Evolutionary conservation across 164 flowering plant genomes (phyloP), one percentile per base, ranked within the genome.

Genomic region (Echeveria elegans): DNA sequence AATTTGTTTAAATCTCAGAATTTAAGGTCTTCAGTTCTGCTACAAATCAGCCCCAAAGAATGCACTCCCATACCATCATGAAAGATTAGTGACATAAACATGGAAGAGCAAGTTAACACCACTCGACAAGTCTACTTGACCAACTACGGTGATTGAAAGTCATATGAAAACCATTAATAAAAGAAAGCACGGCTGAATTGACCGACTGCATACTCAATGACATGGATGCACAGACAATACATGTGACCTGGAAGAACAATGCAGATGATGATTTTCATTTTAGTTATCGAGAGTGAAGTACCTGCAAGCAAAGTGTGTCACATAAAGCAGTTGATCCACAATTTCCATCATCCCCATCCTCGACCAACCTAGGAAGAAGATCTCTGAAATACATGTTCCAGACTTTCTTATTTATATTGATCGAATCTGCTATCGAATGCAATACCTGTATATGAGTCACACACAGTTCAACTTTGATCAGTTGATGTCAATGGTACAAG

Each of bases 271-370:
- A n/a, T 53, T 34, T 23, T 28, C 18, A 31, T 30, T 8, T 2
- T 41, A 30, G 8, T 62, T 40, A 15, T 45, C 6, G 29, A 24
- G 1, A 59, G 65, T 47, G 15, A 62, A 29, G 41, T 74, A 94
- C 99, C 92, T 94, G 99, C 78, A 94, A 73, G 74, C 96, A 91
- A 28, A 84, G 82, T 48, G 97, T 84, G 75, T 94, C 99, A 68
- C 97, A 94, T 68, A 84, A 86, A 41, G 97, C 96, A 73, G 90
- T 64, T 48, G 99, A 86, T 29, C 99, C 99, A 66, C 76, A 88
- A 66, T 94, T 94, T 7, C 99, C 97, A 82, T 94, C 99, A 76
- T 87, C 77, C 37, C 97, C 99, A 73, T 84, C 76, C 75, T 80
- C 82, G 11, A 91, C 97, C 47, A 94, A 71, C 72, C 95, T 81